Percentiles rank a stretch among this genome's conserved stretches.
phyloP scores from a whole-genome alignment of 2,329 filamentous ascomycete species.

The Penicillium sp. region DNA sequence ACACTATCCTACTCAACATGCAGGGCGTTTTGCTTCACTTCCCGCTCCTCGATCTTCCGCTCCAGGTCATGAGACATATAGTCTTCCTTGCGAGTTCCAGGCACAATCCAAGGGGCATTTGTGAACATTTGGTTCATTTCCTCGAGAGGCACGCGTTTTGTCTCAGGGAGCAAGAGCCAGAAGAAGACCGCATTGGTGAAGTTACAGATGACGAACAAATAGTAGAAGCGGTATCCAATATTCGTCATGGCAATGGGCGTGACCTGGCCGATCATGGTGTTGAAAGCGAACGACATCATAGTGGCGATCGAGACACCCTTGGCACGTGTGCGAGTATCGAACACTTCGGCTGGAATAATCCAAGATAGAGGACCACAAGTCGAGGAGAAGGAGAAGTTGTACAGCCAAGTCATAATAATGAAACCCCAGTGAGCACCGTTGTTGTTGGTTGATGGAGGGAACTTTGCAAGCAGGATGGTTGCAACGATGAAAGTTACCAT shows the following conservation, averaged over 20 bases:
- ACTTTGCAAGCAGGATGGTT: constrained; percentile 54
- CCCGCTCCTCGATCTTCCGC: constrained; percentile 55
- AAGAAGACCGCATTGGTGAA: constrained; percentile 67
- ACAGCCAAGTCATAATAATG: constrained; percentile 73
- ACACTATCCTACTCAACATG: constrained; percentile 13
- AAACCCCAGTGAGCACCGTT: constrained; percentile 51
- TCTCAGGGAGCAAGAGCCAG: constrained; percentile 66
- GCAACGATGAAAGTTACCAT: constrained; percentile 70
- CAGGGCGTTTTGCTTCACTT: constrained; percentile 45
- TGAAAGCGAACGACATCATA: constrained; percentile 71
- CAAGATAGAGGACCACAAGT: constrained; percentile 67
- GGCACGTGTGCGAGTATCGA: constrained; percentile 70
- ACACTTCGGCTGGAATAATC: constrained; percentile 65
- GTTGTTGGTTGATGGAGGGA: constrained; percentile 55
- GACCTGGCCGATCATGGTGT: constrained; percentile 70
- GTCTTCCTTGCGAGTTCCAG: constrained; percentile 53
- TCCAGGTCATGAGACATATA: constrained; percentile 59
- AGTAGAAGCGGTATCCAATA: constrained; percentile 57
- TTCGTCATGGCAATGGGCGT: constrained; percentile 59
- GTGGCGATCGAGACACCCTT: constrained; percentile 74
- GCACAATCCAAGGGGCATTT: constrained; percentile 63
- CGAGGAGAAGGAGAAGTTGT: constrained; percentile 72
- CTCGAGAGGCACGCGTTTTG: constrained; percentile 60
- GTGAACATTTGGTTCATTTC: constrained; percentile 67
- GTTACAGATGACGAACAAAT: constrained; percentile 65